These are phyloP conservation scores for Mycena albidolilacea DNA, from an alignment of 768 basidiomycete genomes.

Conservation along the genomic window DNA sequence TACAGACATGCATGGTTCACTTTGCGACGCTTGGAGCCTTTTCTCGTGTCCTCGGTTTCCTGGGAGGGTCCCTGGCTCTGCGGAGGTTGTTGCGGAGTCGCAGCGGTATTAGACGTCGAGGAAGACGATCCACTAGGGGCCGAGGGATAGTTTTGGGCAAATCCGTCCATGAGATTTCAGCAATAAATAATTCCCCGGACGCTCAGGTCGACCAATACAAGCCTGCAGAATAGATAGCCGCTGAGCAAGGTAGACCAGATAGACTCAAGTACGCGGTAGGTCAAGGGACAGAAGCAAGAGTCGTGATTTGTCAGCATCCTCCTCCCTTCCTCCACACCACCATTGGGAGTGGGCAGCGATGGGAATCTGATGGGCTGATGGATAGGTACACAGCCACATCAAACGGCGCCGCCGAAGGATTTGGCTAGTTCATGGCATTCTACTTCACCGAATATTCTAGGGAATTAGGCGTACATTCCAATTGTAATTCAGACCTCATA, in stretches of 20 bases:
- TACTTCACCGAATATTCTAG: no score
- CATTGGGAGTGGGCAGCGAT: no score
- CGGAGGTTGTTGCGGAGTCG: constrained; percentile 3
- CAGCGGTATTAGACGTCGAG: neutral
- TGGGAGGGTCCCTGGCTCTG: constrained; percentile 11
- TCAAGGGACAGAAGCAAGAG: no score
- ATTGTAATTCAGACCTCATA: no score
- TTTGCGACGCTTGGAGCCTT: constrained; percentile 79
- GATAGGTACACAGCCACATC: no score
- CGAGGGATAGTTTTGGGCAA: constrained; percentile 31
- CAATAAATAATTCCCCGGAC: neutral
- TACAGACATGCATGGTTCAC: constrained; percentile 96
- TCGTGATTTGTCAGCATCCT: neutral
- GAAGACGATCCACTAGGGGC: constrained; percentile 22
- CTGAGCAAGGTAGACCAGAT: neutral
- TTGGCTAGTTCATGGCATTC: no score
- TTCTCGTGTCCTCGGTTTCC: constrained; percentile 62
- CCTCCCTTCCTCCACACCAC: neutral
- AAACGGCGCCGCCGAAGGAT: no score
- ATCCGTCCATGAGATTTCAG: constrained; percentile 31
- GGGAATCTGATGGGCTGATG: no score
- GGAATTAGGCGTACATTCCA: no score
- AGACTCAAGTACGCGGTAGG: neutral
- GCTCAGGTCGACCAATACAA: neutral
- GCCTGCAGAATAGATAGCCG: neutral